phyloP scores from a whole-genome alignment of 208 protist species.

The Polymyxa betae region DNA sequence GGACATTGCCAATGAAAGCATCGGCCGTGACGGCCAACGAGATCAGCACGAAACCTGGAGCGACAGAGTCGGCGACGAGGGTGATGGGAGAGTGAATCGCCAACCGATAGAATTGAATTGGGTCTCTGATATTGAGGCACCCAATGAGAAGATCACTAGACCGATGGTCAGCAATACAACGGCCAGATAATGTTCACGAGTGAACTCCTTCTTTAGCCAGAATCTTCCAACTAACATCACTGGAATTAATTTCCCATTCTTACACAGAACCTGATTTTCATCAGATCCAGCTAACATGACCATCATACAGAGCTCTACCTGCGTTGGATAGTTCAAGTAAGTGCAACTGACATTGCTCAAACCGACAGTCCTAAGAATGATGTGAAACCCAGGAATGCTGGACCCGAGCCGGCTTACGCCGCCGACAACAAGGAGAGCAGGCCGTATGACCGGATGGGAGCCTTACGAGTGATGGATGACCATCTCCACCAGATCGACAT shows the following conservation, averaged over 20 bases:
- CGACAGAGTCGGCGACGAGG: background rate
- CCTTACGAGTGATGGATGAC: background rate
- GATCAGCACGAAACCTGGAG: background rate
- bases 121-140: constrained; percentile 1
- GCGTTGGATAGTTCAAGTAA: constrained; percentile 16
- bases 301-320: background rate
- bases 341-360: background rate
- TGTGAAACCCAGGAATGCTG: background rate
- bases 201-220: background rate
- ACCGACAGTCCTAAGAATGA: background rate
- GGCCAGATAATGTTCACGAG: background rate
- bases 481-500: background rate
- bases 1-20: constrained; percentile 41
- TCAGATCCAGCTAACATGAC: background rate
- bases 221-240: constrained; percentile 38
- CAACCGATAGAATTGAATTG: background rate
- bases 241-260: constrained; percentile 41
- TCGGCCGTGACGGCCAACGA: background rate
- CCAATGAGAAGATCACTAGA: constrained; percentile 2
- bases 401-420: background rate
- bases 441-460: background rate
- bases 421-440: constrained; percentile 1
- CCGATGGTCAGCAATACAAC: constrained; percentile 14
- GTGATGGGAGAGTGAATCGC: background rate
- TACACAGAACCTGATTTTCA: background rate